These are phyloP conservation scores for Tolypocladium capitatum DNA, from an alignment of 2,329 filamentous ascomycete genomes.

Conservation along the genomic window DNA sequence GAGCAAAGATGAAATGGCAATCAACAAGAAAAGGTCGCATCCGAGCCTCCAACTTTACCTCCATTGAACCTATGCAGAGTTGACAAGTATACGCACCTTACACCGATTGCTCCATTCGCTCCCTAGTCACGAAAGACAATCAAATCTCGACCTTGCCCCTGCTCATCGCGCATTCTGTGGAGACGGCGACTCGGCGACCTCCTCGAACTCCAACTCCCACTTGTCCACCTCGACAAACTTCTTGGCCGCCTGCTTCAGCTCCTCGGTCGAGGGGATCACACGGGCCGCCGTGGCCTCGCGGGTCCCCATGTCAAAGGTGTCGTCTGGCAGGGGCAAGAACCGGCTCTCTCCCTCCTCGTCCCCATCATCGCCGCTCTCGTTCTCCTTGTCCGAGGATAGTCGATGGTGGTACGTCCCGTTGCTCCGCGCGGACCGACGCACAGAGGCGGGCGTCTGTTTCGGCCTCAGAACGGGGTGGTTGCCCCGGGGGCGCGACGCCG, in stretches of 20 bases:
- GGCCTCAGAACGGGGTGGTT: slow-evolving; percentile 11
- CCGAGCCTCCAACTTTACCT: neutral
- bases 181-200: slow-evolving; percentile 42
- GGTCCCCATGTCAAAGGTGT: slow-evolving; percentile 24
- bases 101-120: neutral
- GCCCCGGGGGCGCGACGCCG: slow-evolving; percentile 2
- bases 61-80: neutral
- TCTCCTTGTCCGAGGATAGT: slow-evolving; percentile 43
- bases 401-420: slow-evolving; percentile 37
- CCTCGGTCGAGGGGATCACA: slow-evolving; percentile 27
- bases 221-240: slow-evolving; percentile 59
- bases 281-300: slow-evolving; percentile 20
- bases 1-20: neutral
- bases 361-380: slow-evolving; percentile 25
- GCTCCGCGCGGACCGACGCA: slow-evolving; percentile 12
- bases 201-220: slow-evolving; percentile 57
- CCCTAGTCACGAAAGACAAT: neutral
- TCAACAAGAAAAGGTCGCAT: neutral
- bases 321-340: slow-evolving; percentile 31
- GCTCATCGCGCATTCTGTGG: slow-evolving; percentile 34
- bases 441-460: slow-evolving; percentile 9
- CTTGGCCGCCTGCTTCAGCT: slow-evolving; percentile 43
- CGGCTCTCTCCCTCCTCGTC: slow-evolving; percentile 24
- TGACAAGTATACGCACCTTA: neutral
- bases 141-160: neutral